Conservation (phyloP, 768 basidiomycete genomes). For the Russula brevipes region DNA sequence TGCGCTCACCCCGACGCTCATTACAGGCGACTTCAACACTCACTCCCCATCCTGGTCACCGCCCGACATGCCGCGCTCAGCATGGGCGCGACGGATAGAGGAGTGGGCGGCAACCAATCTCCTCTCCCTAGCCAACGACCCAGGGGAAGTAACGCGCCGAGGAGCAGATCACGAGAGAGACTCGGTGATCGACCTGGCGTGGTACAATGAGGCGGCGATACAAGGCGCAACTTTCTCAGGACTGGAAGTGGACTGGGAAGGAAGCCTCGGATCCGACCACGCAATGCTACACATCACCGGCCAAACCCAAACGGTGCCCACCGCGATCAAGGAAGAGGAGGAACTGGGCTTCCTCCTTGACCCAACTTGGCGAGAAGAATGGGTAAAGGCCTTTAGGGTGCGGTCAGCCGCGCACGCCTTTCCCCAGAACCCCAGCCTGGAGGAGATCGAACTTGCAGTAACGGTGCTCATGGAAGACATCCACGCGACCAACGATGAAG, state of each 20-base stretch:
- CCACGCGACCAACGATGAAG: neutral
- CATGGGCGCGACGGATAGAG: neutral
- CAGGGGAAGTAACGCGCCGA: neutral
- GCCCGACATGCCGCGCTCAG: neutral
- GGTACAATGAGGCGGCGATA: neutral
- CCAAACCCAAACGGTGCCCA: neutral
- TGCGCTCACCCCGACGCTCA: neutral
- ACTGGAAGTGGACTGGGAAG: neutral
- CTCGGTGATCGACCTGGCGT: neutral
- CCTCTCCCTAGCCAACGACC: neutral
- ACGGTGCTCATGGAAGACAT: neutral
- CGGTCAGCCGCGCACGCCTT: no score
- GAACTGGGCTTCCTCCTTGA: neutral
- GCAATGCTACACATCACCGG: neutral
- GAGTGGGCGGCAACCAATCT: neutral
- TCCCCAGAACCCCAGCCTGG: neutral
- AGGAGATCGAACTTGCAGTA: neutral
- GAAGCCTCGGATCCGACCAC: neutral
- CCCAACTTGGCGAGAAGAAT: neutral
- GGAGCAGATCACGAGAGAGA: neutral
- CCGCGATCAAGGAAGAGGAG: fast-evolving
- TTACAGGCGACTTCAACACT: neutral
- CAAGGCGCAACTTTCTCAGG: neutral
- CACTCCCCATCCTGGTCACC: neutral
- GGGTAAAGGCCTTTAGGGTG: neutral